Base-by-base conservation (phyloP, 495 filamentous ascomycete genomes). In the Lasiosphaeria hispida region DNA sequence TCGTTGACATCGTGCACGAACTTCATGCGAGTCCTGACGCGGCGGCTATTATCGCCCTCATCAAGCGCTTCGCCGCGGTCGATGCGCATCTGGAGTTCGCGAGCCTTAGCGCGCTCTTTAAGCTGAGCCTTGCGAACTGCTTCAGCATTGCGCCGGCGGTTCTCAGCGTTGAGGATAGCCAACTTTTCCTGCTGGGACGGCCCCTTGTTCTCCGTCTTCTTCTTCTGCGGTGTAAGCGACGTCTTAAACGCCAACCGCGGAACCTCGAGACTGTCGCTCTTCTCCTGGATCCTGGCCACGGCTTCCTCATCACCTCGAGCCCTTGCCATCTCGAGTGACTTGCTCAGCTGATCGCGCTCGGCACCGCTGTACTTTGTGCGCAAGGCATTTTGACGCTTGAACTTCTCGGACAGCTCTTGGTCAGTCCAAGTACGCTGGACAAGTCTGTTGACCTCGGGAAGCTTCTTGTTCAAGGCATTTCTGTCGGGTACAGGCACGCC, bases 81-180 rank as follows among this genome's bases (percentile, higher is more conserved):
- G 43, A 83, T 69, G 13, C 79, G 83, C 48, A 64, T 65, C 54
- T 80, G 73, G 7, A 74, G 72, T 62, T 85, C 78, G 30, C 84
- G 80, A n/a, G 81, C 80, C 10, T 80, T 80, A 41, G 81, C 81
- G 13, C 86, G 79, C 76, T 97, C 93, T 59, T 83, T 84, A 18
- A 94, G 73, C 70, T 96, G 89, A 6, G 92, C 92, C 70, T 88
- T 87, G 49, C 92, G 90, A 7, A 96, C 85, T 17, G 87, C 84
- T 61, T 95, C 88, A 13, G 83, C 79, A 65, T 96, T 96, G 59
- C 83, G 80, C 52, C 84, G 84, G 45, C 91, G 87, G 74, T 94
- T 94, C 62, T 85, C 83, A 3, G 79, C 72, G 72, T 96, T 97
- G 65, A 93, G 67, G 40, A 83, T 77, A 11, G 87, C 86, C 8